Evolutionary conservation across 495 filamentous ascomycete genomes (phyloP).

Genomic region (Cudoniella acicularis): DNA sequence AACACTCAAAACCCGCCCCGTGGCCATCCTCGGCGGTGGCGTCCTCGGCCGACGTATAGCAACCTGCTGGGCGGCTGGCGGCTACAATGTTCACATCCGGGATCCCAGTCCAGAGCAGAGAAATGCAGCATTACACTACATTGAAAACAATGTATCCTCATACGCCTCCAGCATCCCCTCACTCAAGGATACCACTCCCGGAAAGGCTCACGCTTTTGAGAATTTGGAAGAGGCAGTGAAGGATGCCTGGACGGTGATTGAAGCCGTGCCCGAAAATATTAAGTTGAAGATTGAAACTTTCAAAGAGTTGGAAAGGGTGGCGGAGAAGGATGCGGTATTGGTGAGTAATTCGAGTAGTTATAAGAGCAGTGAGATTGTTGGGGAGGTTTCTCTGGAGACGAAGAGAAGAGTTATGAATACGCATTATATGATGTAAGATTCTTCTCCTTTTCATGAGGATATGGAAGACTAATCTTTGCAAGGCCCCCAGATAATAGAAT

Average conservation of each 20-base stretch:
- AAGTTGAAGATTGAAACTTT: constrained; percentile 47
- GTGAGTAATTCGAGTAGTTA: constrained; percentile 49
- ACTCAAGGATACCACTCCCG: too few species aligned
- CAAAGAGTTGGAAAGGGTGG: constrained; percentile 38
- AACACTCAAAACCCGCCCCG: constrained; percentile 35
- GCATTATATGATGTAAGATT: constrained; percentile 42
- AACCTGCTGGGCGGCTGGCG: constrained; percentile 38
- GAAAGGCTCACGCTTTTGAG: constrained; percentile 26
- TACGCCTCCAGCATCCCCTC: too few species aligned
- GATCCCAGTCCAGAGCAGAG: constrained; percentile 39
- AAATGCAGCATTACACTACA: constrained; percentile 32
- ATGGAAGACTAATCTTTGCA: too few species aligned
- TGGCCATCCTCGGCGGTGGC: constrained; percentile 42
- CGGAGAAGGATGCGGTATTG: constrained; percentile 45
- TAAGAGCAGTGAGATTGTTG: constrained; percentile 43
- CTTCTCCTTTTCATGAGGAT: too few species aligned
- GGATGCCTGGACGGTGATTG: constrained; percentile 50
- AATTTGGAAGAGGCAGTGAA: constrained; percentile 35
- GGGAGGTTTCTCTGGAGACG: constrained; percentile 29
- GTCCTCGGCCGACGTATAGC: constrained; percentile 45
- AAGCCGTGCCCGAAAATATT: constrained; percentile 51
- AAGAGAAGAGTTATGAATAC: constrained; percentile 41
- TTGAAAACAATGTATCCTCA: constrained; percentile 31
- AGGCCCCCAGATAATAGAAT: constrained; percentile 33
- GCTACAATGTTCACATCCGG: constrained; percentile 38